These are phyloP conservation scores for Syncephalastrum racemosum DNA, from an alignment of 371 early-diverging fungal species.

Conservation along the genomic window DNA sequence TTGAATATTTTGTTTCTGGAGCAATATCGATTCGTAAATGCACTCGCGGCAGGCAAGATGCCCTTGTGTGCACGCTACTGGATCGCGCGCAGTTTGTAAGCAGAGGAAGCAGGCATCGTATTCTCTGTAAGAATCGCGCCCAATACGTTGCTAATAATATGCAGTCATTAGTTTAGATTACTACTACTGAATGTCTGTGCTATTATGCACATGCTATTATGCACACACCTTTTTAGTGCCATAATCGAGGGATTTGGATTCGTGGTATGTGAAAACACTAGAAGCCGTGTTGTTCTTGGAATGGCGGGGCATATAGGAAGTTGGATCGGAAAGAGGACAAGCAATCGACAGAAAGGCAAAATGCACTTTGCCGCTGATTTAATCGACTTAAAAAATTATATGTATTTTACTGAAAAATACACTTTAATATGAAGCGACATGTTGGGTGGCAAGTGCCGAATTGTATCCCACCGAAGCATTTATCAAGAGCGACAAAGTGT, in stretches of 20 bases:
- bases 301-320: conserved; percentile 77
- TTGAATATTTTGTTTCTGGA: conserved; percentile 82
- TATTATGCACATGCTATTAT: background rate
- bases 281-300: conserved; percentile 96
- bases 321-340: too few relatives aligned
- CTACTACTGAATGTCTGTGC: too few relatives aligned
- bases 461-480: too few relatives aligned
- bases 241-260: conserved; percentile 82
- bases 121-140: conserved; percentile 82
- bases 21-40: conserved; percentile 80
- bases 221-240: conserved; percentile 81
- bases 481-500: too few relatives aligned
- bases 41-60: conserved; percentile 92
- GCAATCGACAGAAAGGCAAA: too few relatives aligned
- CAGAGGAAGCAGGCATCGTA: conserved; percentile 93
- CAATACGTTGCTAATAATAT: conserved; percentile 71
- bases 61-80: conserved; percentile 79
- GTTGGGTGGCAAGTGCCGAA: too few relatives aligned
- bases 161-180: background rate
- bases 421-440: too few relatives aligned
- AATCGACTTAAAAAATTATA: too few relatives aligned
- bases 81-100: conserved; percentile 82
- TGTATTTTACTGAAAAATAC: too few relatives aligned
- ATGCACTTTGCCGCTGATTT: too few relatives aligned
- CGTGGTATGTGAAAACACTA: conserved; percentile 94